A percentile compares a stretch with the other conserved stretches of the same genome.
These are phyloP conservation scores for Hydnum rufescens DNA, from an alignment of 768 basidiomycete genomes.

Conservation along the genomic window DNA sequence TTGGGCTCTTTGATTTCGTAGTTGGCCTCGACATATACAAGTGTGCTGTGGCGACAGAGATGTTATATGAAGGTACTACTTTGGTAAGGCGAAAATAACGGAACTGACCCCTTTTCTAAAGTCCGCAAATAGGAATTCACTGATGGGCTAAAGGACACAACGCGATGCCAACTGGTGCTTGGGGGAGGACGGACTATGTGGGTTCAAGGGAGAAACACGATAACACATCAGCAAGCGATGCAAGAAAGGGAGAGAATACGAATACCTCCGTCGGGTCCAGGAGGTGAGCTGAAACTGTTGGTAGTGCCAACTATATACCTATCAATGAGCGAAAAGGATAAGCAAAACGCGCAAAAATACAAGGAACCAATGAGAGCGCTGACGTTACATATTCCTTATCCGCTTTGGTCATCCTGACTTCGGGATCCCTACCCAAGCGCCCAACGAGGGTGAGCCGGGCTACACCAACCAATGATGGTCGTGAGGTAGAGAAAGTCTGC, in stretches of 20 bases:
- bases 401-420: constrained; percentile 42
- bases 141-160: constrained; percentile 48
- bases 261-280: constrained; percentile 42
- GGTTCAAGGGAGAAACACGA: not conserved
- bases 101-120: constrained; percentile 36
- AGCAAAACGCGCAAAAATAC: not conserved
- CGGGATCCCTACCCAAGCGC: constrained; percentile 49
- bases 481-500: no score
- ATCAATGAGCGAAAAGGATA: not conserved
- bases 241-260: constrained; percentile 3
- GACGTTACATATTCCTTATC: constrained; percentile 66
- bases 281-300: constrained; percentile 37
- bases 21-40: constrained; percentile 63
- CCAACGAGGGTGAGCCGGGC: constrained; percentile 66
- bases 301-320: constrained; percentile 66
- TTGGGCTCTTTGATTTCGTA: constrained; percentile 56
- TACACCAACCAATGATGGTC: no score
- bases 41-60: constrained; percentile 16
- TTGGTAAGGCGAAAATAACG: not conserved
- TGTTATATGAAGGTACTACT: not conserved
- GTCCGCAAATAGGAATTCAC: constrained; percentile 44
- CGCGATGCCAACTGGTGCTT: constrained; percentile 51
- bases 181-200: constrained; percentile 30
- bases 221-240: not conserved
- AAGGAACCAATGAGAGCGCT: constrained; percentile 20